phyloP scores from a whole-genome alignment of 1,139 yeast species.

The Taphrina flavorubra region DNA sequence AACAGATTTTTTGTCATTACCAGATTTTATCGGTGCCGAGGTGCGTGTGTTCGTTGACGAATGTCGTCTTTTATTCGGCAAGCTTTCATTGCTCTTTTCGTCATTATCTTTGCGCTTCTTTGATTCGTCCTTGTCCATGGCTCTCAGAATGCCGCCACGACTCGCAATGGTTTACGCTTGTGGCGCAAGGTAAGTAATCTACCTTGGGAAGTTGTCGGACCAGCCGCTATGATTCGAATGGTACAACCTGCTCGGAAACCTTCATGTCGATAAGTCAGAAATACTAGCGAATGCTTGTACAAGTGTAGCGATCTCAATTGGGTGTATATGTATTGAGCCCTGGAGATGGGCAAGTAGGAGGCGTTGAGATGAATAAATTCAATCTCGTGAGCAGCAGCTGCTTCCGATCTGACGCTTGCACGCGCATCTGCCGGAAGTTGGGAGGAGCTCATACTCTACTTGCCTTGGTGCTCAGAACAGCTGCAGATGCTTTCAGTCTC shows the following conservation, averaged over 20 bases:
- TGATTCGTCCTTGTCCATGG: conserved; percentile 2
- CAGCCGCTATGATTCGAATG: background rate
- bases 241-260: background rate
- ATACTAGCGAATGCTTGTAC: background rate
- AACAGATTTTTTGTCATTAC: background rate
- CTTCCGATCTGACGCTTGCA: background rate
- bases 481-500: background rate
- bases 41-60: background rate
- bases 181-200: background rate
- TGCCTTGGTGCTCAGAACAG: background rate
- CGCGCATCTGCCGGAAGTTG: background rate
- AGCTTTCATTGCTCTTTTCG: background rate
- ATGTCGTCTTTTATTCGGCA: conserved; percentile 7
- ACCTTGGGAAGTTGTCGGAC: background rate
- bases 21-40: background rate
- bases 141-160: background rate
- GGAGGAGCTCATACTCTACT: background rate
- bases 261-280: background rate
- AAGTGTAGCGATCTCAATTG: background rate
- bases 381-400: background rate
- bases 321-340: background rate
- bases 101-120: conserved; percentile 1
- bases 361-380: conserved; percentile 13
- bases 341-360: background rate
- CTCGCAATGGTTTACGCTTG: background rate